These are phyloP conservation scores for Balakata baccata DNA, from an alignment of 345 rosid genomes.

Conservation along the genomic window DNA sequence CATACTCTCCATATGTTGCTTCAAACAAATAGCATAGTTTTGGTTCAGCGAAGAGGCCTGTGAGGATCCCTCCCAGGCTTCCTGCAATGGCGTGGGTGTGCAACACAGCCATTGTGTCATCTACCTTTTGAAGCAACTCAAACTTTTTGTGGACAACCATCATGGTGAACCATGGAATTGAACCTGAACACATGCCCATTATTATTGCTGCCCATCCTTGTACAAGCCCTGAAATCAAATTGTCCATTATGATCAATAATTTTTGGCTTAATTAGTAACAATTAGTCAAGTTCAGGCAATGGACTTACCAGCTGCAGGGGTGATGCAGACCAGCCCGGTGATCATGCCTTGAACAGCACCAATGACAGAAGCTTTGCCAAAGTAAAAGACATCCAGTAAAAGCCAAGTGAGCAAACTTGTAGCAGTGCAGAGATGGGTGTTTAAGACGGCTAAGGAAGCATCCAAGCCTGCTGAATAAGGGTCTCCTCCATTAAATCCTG, in stretches of 20 bases:
- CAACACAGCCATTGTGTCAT: slow-evolving; percentile 50
- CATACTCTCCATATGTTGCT: background rate
- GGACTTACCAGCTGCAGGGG: slow-evolving; percentile 47
- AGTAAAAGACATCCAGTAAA: slow-evolving; percentile 31
- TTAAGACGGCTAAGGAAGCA: slow-evolving; percentile 45
- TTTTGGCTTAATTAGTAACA: background rate
- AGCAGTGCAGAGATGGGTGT: slow-evolving; percentile 52
- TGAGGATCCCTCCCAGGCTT: slow-evolving; percentile 41
- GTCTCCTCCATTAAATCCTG: slow-evolving; percentile 59
- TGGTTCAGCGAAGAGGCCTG: slow-evolving; percentile 43
- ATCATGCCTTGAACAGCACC: slow-evolving; percentile 59
- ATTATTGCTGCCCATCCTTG: slow-evolving; percentile 54
- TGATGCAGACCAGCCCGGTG: slow-evolving; percentile 54
- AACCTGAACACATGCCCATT: slow-evolving; percentile 48
- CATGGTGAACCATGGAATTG: slow-evolving; percentile 56
- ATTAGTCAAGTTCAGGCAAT: background rate
- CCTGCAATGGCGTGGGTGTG: slow-evolving; percentile 57
- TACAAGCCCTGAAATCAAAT: slow-evolving; percentile 34
- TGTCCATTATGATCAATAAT: background rate
- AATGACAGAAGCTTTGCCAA: slow-evolving; percentile 44
- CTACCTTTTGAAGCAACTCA: slow-evolving; percentile 40
- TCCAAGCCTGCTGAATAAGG: slow-evolving; percentile 33
- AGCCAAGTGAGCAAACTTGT: slow-evolving; percentile 50
- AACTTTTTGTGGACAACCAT: slow-evolving; percentile 48
- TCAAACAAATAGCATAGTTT: slow-evolving; percentile 31